Base-by-base conservation (phyloP, 305 asterid genomes). In the Petunia hybrid region DNA sequence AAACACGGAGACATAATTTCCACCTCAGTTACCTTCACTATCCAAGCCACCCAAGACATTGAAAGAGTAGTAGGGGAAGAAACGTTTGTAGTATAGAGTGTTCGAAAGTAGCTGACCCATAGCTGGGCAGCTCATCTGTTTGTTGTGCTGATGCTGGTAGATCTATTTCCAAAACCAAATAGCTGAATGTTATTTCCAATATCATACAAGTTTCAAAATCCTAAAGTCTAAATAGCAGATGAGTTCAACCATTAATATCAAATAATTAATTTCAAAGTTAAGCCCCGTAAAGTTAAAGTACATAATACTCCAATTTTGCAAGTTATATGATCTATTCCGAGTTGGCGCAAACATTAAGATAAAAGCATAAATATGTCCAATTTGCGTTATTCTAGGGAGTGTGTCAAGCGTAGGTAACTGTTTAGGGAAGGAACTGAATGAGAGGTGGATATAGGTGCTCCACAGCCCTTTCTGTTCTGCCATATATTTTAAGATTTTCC, bases 41-140 rank as follows among this genome's bases (percentile, higher is more conserved):
- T 93, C 98, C 55, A 95, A 98, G 76, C 98, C 98, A 68, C 96
- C 98, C 84, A 92, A 87, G 81, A 95, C 98, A 81, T 95, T 95
- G 92, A 95, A 95, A 84, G 98, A 84, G 84, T 95, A 95, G 74
- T 95, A 93, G 0, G 98, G 97, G 91, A 93, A 93, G 90, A 95
- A 95, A 61, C 98, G 95, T 82, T 93, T 95, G 92, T 88, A 93
- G 87, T 95, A 93, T 62, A 93, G 89, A 46, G 98, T 93, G 75
- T 92, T 93, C 13, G 99, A 93, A 55, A 93, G 94, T 76, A 95
- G 83, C 86, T 95, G 99, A 74, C 97, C 99, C 97, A 95, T 93
- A 41, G 97, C 99, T 86, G 98, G 99, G 76, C 89, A 88, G 86
- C 88, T 88, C 91, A 88, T 88, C 84, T 88, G 89, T 81, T 88